These are phyloP conservation scores for Goniomonas avonlea DNA, from an alignment of 78 protist species.

Conservation along the genomic window DNA sequence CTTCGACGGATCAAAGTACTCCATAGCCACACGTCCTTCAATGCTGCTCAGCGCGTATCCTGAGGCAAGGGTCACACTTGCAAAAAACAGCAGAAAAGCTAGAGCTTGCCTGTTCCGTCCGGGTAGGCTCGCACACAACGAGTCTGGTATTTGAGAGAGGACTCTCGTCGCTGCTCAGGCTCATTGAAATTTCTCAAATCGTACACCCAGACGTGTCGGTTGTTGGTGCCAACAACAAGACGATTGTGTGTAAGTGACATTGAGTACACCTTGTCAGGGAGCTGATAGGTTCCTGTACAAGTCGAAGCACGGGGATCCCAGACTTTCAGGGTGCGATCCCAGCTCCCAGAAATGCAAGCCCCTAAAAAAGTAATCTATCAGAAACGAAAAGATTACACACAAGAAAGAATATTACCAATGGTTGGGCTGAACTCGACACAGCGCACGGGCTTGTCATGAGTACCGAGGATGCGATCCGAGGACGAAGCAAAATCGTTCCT, in stretches of 20 bases:
- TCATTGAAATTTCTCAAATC: conserved; percentile 7
- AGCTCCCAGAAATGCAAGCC: conserved; percentile 56
- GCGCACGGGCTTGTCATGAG: not conserved
- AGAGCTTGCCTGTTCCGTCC: conserved; percentile 24
- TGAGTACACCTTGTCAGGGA: conserved; percentile 39
- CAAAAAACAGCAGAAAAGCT: not conserved
- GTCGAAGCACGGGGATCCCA: conserved; percentile 68
- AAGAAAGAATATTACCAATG: not conserved
- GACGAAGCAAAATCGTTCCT: not conserved
- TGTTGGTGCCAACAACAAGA: conserved; percentile 63
- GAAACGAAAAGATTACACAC: not conserved
- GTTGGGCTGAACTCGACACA: not conserved
- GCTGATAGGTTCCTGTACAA: not conserved
- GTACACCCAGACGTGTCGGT: conserved; percentile 38
- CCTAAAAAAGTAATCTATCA: not conserved
- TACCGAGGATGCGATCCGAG: not conserved
- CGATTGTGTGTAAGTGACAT: conserved; percentile 27
- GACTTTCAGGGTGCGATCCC: conserved; percentile 67
- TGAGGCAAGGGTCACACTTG: not conserved
- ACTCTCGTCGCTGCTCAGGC: conserved; percentile 8
- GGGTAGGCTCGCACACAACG: conserved; percentile 48
- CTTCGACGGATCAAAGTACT: conserved; percentile 59
- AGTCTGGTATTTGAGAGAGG: conserved; percentile 69
- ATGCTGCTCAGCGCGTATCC: conserved; percentile 74
- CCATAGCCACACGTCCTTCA: conserved; percentile 86